phyloP scores from a whole-genome alignment of 2,329 filamentous ascomycete genomes.

The Metarhizium anisopliae region DNA sequence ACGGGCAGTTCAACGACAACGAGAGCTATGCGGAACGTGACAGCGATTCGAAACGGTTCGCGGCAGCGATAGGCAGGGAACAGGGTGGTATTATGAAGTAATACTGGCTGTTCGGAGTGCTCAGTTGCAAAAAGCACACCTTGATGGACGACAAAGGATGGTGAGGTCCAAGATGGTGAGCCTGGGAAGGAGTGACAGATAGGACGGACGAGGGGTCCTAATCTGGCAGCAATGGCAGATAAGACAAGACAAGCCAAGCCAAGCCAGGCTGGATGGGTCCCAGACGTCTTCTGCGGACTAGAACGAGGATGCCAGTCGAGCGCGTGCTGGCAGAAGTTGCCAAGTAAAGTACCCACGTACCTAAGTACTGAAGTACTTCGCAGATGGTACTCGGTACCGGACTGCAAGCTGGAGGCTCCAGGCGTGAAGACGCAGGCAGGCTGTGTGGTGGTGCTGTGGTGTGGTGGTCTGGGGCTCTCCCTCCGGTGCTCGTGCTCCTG shows the following conservation, averaged over 20 bases:
- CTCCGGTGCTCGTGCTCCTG: not conserved
- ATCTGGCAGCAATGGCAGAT: conserved; percentile 1
- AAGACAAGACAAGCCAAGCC: not conserved
- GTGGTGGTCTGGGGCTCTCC: not conserved
- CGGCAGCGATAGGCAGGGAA: not conserved
- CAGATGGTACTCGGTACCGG: too few relatives aligned
- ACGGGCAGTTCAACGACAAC: not conserved
- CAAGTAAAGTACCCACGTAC: too few relatives aligned
- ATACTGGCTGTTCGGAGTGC: too few relatives aligned
- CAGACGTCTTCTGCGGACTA: not conserved
- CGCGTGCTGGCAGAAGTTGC: too few relatives aligned
- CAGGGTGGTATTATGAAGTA: not conserved
- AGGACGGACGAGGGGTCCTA: not conserved
- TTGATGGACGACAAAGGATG: not conserved
- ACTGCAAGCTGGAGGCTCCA: not conserved
- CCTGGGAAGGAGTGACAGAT: not conserved
- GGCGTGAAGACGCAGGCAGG: not conserved
- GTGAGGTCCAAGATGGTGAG: not conserved
- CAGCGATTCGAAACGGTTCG: not conserved
- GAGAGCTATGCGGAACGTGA: not conserved
- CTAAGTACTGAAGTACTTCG: not conserved
- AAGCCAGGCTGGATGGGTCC: not conserved
- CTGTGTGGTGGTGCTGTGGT: too few relatives aligned
- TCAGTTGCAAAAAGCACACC: not conserved
- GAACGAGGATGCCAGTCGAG: too few relatives aligned